Base-by-base conservation (phyloP, 805 yeast species). In the Kurtzmaniella fragi region DNA sequence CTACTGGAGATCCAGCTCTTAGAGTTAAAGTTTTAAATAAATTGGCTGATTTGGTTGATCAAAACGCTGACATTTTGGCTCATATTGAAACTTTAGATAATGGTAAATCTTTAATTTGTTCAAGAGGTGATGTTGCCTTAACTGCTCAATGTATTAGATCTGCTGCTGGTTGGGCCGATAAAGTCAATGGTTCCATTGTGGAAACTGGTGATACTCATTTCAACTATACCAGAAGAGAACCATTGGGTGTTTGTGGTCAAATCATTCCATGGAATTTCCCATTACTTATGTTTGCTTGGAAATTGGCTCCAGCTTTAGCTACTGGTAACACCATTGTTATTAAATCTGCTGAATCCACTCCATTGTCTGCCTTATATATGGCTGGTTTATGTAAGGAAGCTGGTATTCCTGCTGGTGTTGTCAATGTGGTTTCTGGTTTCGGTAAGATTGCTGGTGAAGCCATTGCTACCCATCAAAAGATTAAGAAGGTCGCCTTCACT, bases 261-360 rank as follows among this genome's bases (percentile, higher is more conserved):
- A 85, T 90, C 57, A 89, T 90, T 50, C 96, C 97, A 52, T 90
- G 97, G 97, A 90, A 90, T 71, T 90, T 88, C 79, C 97, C 97
- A 46, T 67, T 90, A 52, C 75, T 87, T 61, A 89, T 90, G 93
- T 84, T 88, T 71, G 72, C 95, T 23, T 90, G 97, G 97, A 90
- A 90, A 66, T 70, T 90, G 45, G 96, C 90, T 42, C 96, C 97
- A 34, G 95, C 95, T 41, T 64, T 89, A 48, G 95, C 95, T 41
- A 78, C 95, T 39, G 96, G 96, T 67, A 87, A 88, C 75, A 78
- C 89, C 40, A 75, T 85, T 50, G 93, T 90, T 34, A 69, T 90
- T 66, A 90, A 90, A 72, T 77, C 95, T 31, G 95, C 97, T 41
- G 95, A 88, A 71, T 77, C 88, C 45, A 90, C 97, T 40, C 96